Evolutionary conservation across 495 filamentous ascomycete genomes (phyloP), one percentile per base, ranked within the genome.

Genomic region (Hypoxylon trugodes): DNA sequence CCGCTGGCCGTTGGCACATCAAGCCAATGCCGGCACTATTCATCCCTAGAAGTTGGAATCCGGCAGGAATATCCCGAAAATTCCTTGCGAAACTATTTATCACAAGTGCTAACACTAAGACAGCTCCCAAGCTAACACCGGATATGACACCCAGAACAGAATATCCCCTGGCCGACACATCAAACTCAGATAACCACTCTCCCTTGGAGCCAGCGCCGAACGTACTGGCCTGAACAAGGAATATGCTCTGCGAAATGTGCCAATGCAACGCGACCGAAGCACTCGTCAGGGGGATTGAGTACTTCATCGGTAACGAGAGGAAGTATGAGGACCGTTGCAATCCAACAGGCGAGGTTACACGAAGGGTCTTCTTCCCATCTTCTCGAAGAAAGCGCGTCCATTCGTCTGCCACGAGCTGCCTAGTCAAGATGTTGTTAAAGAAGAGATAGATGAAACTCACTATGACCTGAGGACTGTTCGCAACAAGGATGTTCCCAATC

Each of bases 401-500:
- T 35, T 68, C 65, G 21, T 36, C 53, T 18, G 63, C 59, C 9
- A 68, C 33, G 10, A 68, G 53, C n/a, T 54, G 59, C 2, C 59
- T 68, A 4, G 33, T 62, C n/a, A 68, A 15, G n/a, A 61, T 45
- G 6, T 37, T 30, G 9, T 52, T 52, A 26, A 41, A 48, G 6
- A 61, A 19, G 2, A 52, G 61, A 55, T 84, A 84, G 7, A 76
- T 43, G 2, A 81, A 59, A 1, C 78, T 78, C 7, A 84, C 52
- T 0, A 81, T 30, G 0, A 77, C 49, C 61, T 85, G 82, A 0
- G 79, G 77, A 2, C 64, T 41, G 56, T 85, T 84, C 6, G 75
- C 73, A 2, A 78, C 18, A 4, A 80, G 52, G 0, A 75, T 66
- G 10, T 59, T 68, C 6, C 3, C n/a, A n/a, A 36, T 22, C 38